Conservation (phyloP, 2,329 filamentous ascomycete species). For the Colletotrichum gloeosporioides region DNA sequence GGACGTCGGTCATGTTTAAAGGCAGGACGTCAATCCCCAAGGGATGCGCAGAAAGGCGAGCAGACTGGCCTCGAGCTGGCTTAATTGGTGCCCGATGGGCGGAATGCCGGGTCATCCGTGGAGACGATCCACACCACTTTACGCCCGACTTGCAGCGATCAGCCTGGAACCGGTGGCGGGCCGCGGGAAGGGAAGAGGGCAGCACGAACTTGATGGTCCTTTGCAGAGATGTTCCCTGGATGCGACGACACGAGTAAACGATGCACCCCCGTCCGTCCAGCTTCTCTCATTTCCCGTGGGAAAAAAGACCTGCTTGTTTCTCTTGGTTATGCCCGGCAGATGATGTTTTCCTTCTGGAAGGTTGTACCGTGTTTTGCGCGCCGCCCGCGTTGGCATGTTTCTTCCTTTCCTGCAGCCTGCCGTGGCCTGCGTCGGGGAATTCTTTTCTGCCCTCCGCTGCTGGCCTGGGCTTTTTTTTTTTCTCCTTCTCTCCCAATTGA, state of each 20-base stretch:
- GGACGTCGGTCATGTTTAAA: slow-evolving; percentile 14
- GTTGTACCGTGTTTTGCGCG: background rate
- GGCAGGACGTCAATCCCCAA: background rate
- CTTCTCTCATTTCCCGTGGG: background rate
- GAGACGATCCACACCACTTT: slow-evolving; percentile 15
- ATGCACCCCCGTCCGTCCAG: background rate
- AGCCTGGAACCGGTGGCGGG: slow-evolving; percentile 11
- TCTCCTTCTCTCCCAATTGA: background rate
- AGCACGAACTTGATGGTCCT: background rate
- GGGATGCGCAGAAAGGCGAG: background rate
- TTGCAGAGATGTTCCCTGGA: background rate
- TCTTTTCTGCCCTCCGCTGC: background rate
- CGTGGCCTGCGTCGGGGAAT: background rate
- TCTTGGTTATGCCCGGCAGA: background rate
- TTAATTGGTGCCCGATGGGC: slow-evolving; percentile 18
- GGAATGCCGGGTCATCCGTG: slow-evolving; percentile 13
- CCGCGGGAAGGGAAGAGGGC: background rate
- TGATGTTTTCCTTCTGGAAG: background rate
- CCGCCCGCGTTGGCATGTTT: background rate
- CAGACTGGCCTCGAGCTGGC: background rate
- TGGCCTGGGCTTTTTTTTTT: background rate
- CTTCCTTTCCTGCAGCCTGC: background rate
- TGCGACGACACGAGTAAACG: background rate
- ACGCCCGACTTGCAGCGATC: slow-evolving; percentile 20
- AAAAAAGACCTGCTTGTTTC: background rate